These are phyloP conservation scores for Anthoceros angustus DNA, from an alignment of 225 moss, liverwort and hornwort species.

Conservation along the genomic window DNA sequence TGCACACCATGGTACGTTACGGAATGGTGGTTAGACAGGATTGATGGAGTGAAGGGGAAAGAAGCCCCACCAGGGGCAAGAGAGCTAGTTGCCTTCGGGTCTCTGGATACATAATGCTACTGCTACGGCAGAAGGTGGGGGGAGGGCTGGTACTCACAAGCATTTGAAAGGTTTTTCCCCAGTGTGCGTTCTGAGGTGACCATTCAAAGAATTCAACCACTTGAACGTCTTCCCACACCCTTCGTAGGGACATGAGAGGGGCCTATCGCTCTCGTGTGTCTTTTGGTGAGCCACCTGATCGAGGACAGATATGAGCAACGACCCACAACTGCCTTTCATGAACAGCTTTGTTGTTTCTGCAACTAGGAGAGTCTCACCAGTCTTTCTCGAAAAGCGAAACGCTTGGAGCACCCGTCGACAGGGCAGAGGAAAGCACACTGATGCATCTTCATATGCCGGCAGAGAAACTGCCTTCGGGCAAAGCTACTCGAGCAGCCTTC, in stretches of 20 bases:
- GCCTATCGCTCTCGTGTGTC: conserved; percentile 3
- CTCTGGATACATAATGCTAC: neutral
- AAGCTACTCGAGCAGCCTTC: conserved; percentile 8
- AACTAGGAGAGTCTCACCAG: neutral
- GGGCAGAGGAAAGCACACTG: conserved; percentile 4
- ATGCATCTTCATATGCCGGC: conserved; percentile 8
- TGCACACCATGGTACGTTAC: neutral
- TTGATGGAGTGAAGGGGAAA: neutral
- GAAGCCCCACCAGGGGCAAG: neutral
- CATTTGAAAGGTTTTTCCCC: conserved; percentile 10
- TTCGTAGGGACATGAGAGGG: conserved; percentile 5
- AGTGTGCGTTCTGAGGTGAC: conserved; percentile 10
- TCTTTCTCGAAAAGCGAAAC: conserved; percentile 10
- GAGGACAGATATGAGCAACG: neutral
- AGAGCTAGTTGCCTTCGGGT: neutral
- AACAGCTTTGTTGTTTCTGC: no score
- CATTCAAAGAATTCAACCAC: conserved; percentile 8
- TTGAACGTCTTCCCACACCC: conserved; percentile 10
- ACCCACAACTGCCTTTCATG: neutral
- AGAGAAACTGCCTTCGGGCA: conserved; percentile 7
- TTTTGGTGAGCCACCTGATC: conserved; percentile 8
- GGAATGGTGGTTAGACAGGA: neutral
- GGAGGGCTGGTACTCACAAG: neutral
- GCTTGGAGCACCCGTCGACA: conserved; percentile 8
- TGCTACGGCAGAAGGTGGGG: neutral